phyloP scores from a whole-genome alignment of 202 grass and related monocot species.

The Elaeis oleifera region DNA sequence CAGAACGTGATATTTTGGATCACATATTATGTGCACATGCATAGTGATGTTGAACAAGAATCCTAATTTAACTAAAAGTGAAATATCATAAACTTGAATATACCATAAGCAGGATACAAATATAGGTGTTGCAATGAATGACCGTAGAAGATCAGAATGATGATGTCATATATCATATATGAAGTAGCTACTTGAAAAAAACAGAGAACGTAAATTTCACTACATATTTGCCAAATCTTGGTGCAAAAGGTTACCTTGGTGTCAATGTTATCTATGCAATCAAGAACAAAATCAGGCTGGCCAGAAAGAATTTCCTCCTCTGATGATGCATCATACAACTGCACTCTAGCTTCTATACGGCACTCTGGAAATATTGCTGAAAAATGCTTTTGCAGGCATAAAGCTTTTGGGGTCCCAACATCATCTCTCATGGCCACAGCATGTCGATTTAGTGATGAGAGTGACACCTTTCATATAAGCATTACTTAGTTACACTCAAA shows the following conservation, averaged over 20 bases:
- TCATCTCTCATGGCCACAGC: constrained; percentile 96
- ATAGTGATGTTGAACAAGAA: too few species aligned
- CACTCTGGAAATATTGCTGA: constrained; percentile 83
- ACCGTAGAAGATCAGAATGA: neutral
- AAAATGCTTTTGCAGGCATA: constrained; percentile 91
- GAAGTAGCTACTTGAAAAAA: too few species aligned
- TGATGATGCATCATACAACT: constrained; percentile 62
- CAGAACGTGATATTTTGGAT: too few species aligned
- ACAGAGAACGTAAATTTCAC: neutral
- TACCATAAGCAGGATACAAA: neutral
- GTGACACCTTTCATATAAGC: constrained; percentile 71
- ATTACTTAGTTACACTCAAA: constrained; percentile 48
- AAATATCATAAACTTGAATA: too few species aligned
- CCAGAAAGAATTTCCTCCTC: constrained; percentile 89
- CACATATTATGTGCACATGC: too few species aligned
- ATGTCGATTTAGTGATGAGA: constrained; percentile 91
- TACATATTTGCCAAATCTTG: neutral
- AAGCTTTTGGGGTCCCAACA: constrained; percentile 76
- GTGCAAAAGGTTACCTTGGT: constrained; percentile 53
- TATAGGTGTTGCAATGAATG: neutral
- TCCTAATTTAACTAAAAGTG: too few species aligned
- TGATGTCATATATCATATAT: too few species aligned
- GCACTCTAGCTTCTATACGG: constrained; percentile 80
- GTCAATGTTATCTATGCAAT: constrained; percentile 99
- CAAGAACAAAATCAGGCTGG: constrained; percentile 92